phyloP scores from a whole-genome alignment of 345 rosid species.

The Brassica napus region Da-Ae NC_063442.1:43384001-43384500 shows the following conservation, averaged over 20 bases:
- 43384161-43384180: neutral
- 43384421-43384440: constrained; percentile 63
- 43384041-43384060: constrained; percentile 18
- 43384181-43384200: constrained; percentile 20
- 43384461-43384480: constrained; percentile 44
- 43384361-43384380: constrained; percentile 51
- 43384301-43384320: constrained; percentile 46
- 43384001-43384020: neutral
- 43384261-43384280: constrained; percentile 14
- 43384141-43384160: constrained; percentile 42
- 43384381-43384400: constrained; percentile 40
- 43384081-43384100: constrained; percentile 47
- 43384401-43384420: constrained; percentile 51
- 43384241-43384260: neutral
- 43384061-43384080: constrained; percentile 44
- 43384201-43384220: constrained; percentile 19
- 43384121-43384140: constrained; percentile 10
- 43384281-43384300: constrained; percentile 27
- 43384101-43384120: constrained; percentile 38
- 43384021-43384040: neutral
- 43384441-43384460: constrained; percentile 59
- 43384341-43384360: constrained; percentile 43
- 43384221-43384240: constrained; percentile 36
- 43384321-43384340: constrained; percentile 35
- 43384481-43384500: constrained; percentile 42